Conservation (phyloP, 352 stramenopile species). For the Thalassiosira livingstoniorum region DNA sequence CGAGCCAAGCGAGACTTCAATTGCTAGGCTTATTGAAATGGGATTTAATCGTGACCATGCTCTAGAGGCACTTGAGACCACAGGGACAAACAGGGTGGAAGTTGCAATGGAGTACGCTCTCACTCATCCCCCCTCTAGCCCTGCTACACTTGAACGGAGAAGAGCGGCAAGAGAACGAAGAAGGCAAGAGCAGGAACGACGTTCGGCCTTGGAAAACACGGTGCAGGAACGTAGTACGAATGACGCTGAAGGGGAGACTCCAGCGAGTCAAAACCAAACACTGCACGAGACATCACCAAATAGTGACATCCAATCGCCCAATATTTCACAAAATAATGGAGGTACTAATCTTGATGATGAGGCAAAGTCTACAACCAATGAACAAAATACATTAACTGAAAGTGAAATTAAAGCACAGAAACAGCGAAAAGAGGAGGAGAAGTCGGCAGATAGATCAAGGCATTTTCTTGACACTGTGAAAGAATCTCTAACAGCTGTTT, state of each 20-base stretch:
- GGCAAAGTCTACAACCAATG: slow-evolving; percentile 17
- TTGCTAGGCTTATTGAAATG: slow-evolving; percentile 94
- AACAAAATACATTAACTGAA: slow-evolving; percentile 35
- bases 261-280: not conserved
- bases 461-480: slow-evolving; percentile 54
- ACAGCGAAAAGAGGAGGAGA: slow-evolving; percentile 56
- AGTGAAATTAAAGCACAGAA: slow-evolving; percentile 42
- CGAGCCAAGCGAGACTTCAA: slow-evolving; percentile 89
- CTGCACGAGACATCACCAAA: not conserved
- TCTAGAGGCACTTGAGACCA: slow-evolving; percentile 20
- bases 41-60: slow-evolving; percentile 90
- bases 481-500: slow-evolving; percentile 35
- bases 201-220: not conserved
- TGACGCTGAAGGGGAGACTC: not conserved
- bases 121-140: slow-evolving; percentile 87
- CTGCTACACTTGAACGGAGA: slow-evolving; percentile 62
- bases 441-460: slow-evolving; percentile 40
- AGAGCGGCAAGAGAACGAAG: slow-evolving; percentile 54
- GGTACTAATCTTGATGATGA: slow-evolving; percentile 14
- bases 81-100: slow-evolving; percentile 85
- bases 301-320: not conserved
- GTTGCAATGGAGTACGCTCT: slow-evolving; percentile 97
- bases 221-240: not conserved
- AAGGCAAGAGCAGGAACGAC: slow-evolving; percentile 19
- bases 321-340: not conserved